These are phyloP conservation scores for Elaeis guineensis DNA, from an alignment of 176 grass and related monocot genomes.

Conservation along the genomic window DNA sequence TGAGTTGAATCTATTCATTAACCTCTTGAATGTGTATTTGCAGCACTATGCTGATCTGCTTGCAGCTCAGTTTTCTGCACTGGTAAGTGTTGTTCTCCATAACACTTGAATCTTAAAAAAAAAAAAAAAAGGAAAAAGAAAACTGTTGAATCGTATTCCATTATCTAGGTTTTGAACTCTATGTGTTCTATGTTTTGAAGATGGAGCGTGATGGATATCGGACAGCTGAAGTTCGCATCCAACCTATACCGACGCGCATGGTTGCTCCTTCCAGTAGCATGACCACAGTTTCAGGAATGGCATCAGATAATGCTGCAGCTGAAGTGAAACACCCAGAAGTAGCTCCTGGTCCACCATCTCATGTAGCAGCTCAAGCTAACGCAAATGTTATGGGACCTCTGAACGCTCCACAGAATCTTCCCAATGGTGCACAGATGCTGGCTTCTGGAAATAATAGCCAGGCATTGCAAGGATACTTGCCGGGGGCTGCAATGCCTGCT, in stretches of 20 bases:
- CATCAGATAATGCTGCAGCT: conserved; percentile 40
- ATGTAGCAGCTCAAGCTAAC: conserved; percentile 46
- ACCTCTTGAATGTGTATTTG: conserved; percentile 25
- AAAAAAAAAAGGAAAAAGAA: no score
- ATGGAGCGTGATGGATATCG: conserved; percentile 72
- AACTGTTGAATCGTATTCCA: not conserved
- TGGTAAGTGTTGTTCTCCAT: conserved; percentile 37
- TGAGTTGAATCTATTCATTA: not conserved
- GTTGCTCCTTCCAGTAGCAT: conserved; percentile 31
- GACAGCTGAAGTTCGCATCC: conserved; percentile 60
- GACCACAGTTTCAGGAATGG: conserved; percentile 30
- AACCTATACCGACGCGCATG: conserved; percentile 28
- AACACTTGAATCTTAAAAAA: no score
- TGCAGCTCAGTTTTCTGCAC: conserved; percentile 48
- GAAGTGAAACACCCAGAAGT: conserved; percentile 65
- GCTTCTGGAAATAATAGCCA: conserved; percentile 55
- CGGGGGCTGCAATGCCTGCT: conserved; percentile 42
- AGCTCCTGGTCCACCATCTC: conserved; percentile 49
- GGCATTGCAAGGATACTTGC: conserved; percentile 54
- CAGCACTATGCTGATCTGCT: conserved; percentile 77
- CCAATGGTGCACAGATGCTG: conserved; percentile 52
- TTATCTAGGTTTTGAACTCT: conserved; percentile 18
- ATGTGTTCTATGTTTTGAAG: conserved; percentile 23
- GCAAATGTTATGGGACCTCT: conserved; percentile 34
- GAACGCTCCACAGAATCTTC: conserved; percentile 42